These are phyloP conservation scores for Beauveria scarabaeidicola DNA, from an alignment of 2,329 filamentous ascomycete genomes.

Conservation along the genomic window DNA sequence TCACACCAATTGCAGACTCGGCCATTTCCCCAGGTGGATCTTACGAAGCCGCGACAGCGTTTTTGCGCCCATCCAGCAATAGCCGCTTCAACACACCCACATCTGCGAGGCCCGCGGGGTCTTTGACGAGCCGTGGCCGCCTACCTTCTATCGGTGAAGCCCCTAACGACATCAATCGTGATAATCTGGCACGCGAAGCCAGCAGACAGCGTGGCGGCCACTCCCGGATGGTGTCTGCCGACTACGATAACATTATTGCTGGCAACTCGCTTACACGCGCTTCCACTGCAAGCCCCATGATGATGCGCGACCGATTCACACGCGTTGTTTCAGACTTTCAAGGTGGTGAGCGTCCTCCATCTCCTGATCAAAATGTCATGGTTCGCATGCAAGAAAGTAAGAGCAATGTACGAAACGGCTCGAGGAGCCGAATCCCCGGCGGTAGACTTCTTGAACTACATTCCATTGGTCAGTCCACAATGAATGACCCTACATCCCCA, in stretches of 20 bases:
- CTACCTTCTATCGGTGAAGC: conserved; percentile 69
- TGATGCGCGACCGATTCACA: conserved; percentile 43
- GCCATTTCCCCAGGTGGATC: conserved; percentile 52
- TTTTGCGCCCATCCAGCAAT: conserved; percentile 57
- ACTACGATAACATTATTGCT: conserved; percentile 33
- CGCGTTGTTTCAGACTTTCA: conserved; percentile 23
- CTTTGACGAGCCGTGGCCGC: conserved; percentile 45
- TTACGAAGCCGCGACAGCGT: conserved; percentile 56
- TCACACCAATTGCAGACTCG: conserved; percentile 80
- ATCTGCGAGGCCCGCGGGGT: conserved; percentile 52
- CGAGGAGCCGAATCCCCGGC: conserved; percentile 69
- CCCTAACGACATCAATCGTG: conserved; percentile 24
- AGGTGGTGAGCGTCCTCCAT: conserved; percentile 47
- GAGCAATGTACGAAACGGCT: conserved; percentile 55
- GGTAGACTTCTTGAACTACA: conserved; percentile 59
- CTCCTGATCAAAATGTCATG: conserved; percentile 51
- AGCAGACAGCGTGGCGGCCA: conserved; percentile 19
- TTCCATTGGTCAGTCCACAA: conserved; percentile 41
- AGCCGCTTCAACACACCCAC: conserved; percentile 63
- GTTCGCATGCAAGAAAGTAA: conserved; percentile 51
- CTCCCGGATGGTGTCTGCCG: conserved; percentile 28
- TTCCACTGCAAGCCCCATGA: conserved; percentile 59
- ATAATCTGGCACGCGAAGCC: conserved; percentile 16
- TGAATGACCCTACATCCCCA: conserved; percentile 46
- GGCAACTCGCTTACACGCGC: conserved; percentile 51